Evolutionary conservation across 805 yeast genomes (phyloP), one percentile per base, ranked within the genome.

Genomic region (Starmera amethionina): DNA sequence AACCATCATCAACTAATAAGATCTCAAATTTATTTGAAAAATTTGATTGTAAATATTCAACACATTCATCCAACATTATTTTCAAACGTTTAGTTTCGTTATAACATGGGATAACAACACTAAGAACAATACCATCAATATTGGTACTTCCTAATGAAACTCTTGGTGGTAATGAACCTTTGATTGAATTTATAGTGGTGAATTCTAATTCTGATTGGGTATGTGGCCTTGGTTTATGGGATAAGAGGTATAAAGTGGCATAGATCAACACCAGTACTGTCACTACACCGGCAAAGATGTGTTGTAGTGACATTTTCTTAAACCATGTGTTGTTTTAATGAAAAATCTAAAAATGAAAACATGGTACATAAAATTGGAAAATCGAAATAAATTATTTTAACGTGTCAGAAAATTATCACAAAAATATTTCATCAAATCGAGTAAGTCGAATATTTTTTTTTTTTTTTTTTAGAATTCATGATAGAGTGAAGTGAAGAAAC

Each of bases 21-120:
- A 93, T 75, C 62, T 93, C 98, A 70, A 75, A 87, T 43, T 65
- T 50, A 35, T 59, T 53, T 2, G 56, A 46, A 45, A 65, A 62
- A 7, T 62, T 49, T 5, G 42, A 28, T 32, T 67, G 55, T 44
- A 90, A 63, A 47, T 71, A 75, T 4, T 58, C 71, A 29, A 84
- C 67, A 1, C 85, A 68, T 41, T 86, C 96, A 39, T 73, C 76
- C 32, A 86, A 62, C 93, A 86, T 85, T 32, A 62, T 56, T 29
- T 73, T 72, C 44, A 93, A 70, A 40, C 98, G 70, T 12, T 65
- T 59, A 1, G 82, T 79, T 60, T 93, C 98, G 55, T 93, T 93
- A 55, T 74, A 93, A 57, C 96, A 87, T n/a, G 98, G 98, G 6
- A 93, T 75, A 7, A 93, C 88, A 22, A 93, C 80, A 22, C 93